A percentile compares a stretch with the other conserved stretches of the same genome.
Evolutionary conservation across 2,329 filamentous ascomycete genomes (phyloP).

Genomic region (Calonectria pseudoturangicola): DNA sequence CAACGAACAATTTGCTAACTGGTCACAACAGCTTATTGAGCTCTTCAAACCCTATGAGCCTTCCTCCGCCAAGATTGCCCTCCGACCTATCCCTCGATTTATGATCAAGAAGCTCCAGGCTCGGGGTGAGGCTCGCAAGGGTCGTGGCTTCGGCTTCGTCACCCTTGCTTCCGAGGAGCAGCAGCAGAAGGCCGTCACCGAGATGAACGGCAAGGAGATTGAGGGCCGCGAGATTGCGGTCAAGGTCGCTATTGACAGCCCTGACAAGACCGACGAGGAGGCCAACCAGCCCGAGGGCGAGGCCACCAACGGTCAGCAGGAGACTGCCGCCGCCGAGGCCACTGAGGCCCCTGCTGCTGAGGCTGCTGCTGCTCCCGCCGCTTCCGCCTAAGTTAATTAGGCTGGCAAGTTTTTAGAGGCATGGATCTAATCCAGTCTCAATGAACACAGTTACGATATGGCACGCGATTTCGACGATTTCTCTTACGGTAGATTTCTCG

Average conservation of each 20-base stretch:
- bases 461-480: slow-evolving; percentile 63
- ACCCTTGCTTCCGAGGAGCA: slow-evolving; percentile 95
- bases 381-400: slow-evolving; percentile 57
- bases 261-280: slow-evolving; percentile 95
- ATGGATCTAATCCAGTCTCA: slow-evolving; percentile 52
- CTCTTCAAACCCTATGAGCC: slow-evolving; percentile 95
- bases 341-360: slow-evolving; percentile 52
- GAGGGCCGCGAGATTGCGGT: slow-evolving; percentile 99
- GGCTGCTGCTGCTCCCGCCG: slow-evolving; percentile 51
- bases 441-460: slow-evolving; percentile 63
- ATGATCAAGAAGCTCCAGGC: slow-evolving; percentile 99
- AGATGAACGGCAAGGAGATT: slow-evolving; percentile 99
- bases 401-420: slow-evolving; percentile 52
- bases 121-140: slow-evolving; percentile 98
- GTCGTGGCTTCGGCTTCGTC: slow-evolving; percentile 98
- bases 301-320: slow-evolving; percentile 66
- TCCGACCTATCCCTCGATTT: slow-evolving; percentile 98
- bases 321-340: slow-evolving; percentile 55
- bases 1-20: slow-evolving; percentile 48
- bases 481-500: slow-evolving; percentile 61
- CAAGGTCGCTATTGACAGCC: slow-evolving; percentile 99
- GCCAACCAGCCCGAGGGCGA: slow-evolving; percentile 73
- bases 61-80: slow-evolving; percentile 96
- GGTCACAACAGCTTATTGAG: slow-evolving; percentile 86
- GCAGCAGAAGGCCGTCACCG: slow-evolving; percentile 95